A percentile compares a stretch with the other conserved stretches of the same genome.
Evolutionary conservation across 345 rosid genomes (phyloP).

Genomic region (Rubroshorea leprosula): DNA sequence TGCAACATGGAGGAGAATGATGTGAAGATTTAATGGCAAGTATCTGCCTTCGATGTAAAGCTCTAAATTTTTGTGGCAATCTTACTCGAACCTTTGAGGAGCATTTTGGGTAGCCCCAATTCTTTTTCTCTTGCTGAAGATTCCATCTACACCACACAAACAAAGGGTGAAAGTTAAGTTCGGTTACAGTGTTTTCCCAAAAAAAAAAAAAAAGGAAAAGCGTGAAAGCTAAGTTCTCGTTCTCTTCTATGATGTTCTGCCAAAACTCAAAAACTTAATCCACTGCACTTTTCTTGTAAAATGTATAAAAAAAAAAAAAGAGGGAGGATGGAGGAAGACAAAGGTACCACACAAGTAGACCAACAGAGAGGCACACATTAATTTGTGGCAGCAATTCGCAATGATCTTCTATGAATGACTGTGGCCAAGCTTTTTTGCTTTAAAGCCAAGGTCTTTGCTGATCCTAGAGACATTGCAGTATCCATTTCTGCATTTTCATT

Average conservation of each 20-base stretch:
- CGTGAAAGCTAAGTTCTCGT: background rate
- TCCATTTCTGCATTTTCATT: constrained; percentile 24
- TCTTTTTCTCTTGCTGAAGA: background rate
- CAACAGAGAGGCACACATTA: background rate
- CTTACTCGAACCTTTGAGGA: background rate
- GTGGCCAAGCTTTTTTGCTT: constrained; percentile 21
- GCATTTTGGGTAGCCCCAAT: background rate
- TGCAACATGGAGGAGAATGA: background rate
- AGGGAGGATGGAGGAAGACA: too few species aligned
- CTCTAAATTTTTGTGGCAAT: too few species aligned
- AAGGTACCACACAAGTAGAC: too few species aligned
- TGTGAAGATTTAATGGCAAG: background rate
- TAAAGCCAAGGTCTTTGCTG: constrained; percentile 15
- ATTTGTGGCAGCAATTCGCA: constrained; percentile 9
- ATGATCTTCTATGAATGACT: constrained; percentile 11
- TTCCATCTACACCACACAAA: background rate
- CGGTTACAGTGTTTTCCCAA: too few species aligned
- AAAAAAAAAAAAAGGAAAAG: too few species aligned
- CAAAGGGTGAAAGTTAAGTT: background rate
- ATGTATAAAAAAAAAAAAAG: too few species aligned
- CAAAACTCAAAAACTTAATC: background rate
- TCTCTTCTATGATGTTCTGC: background rate
- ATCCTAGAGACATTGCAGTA: constrained; percentile 8
- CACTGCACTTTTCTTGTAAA: background rate
- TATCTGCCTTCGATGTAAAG: constrained; percentile 1